phyloP scores from a whole-genome alignment of 2,329 filamentous ascomycete species.

The Trichophyton benhamiae region DNA sequence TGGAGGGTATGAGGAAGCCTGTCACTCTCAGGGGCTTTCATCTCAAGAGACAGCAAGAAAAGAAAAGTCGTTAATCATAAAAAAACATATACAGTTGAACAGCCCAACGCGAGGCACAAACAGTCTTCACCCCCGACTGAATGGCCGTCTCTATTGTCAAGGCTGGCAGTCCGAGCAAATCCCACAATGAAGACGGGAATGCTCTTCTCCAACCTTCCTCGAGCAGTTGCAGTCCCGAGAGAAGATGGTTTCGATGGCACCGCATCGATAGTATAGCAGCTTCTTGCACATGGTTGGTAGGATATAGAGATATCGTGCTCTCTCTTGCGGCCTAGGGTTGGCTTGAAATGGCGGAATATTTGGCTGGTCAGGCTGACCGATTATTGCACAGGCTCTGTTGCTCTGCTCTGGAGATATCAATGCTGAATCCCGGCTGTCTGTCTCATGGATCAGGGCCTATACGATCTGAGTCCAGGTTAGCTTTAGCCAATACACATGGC shows the following conservation, averaged over 20 bases:
- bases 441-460: neutral
- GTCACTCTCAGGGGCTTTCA: neutral
- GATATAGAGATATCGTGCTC: neutral
- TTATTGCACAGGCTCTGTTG: neutral
- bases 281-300: slow-evolving; percentile 14
- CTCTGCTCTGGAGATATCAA: neutral
- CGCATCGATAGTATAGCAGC: slow-evolving; percentile 14
- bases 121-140: neutral
- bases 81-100: neutral
- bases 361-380: neutral
- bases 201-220: slow-evolving; percentile 9
- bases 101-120: neutral
- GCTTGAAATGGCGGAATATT: neutral
- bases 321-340: neutral
- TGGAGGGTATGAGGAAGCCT: neutral
- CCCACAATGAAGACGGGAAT: slow-evolving; percentile 12
- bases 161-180: slow-evolving; percentile 13
- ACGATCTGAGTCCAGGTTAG: no score
- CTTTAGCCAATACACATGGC: no score
- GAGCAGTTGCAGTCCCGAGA: slow-evolving; percentile 11
- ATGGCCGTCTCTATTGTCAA: neutral
- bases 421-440: neutral
- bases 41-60: neutral
- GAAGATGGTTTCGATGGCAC: slow-evolving; percentile 15
- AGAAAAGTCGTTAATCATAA: neutral